Evolutionary conservation across 768 basidiomycete genomes (phyloP).

Genomic region (Leccinum subgranulosum): DNA sequence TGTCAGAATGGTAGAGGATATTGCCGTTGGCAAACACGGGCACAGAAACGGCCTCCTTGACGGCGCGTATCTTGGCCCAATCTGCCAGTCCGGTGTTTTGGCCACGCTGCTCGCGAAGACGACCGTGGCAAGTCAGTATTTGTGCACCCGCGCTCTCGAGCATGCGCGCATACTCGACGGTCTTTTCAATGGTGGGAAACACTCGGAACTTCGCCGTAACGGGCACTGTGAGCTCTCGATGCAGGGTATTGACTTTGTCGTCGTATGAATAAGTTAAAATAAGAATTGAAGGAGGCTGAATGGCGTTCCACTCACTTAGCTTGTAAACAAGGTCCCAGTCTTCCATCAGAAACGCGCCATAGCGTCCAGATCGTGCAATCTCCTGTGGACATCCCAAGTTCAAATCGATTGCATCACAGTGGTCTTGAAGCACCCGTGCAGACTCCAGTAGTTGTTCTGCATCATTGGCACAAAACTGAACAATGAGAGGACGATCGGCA

Average conservation of each 20-base stretch:
- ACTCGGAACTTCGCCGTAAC: conserved; percentile 97
- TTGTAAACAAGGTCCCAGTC: conserved; percentile 88
- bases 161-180: conserved; percentile 94
- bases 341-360: conserved; percentile 90
- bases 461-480: conserved; percentile 94
- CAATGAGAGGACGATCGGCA: conserved; percentile 78
- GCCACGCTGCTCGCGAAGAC: conserved; percentile 88
- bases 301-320: conserved; percentile 52
- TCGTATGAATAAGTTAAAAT: not conserved
- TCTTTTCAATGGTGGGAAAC: conserved; percentile 81
- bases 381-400: conserved; percentile 96
- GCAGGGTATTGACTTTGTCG: conserved; percentile 74
- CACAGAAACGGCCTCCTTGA: conserved; percentile 85
- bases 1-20: conserved; percentile 83
- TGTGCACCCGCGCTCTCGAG: conserved; percentile 94
- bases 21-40: conserved; percentile 99
- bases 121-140: conserved; percentile 91
- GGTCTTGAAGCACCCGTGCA: conserved; percentile 69
- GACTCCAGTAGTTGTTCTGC: conserved; percentile 73
- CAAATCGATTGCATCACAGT: conserved; percentile 93
- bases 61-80: conserved; percentile 86
- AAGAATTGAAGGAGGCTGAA: not conserved
- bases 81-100: conserved; percentile 82
- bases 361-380: conserved; percentile 83
- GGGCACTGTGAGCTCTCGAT: conserved; percentile 80